Conservation (phyloP, 495 filamentous ascomycete species). For the Cercophora scortea region DNA sequence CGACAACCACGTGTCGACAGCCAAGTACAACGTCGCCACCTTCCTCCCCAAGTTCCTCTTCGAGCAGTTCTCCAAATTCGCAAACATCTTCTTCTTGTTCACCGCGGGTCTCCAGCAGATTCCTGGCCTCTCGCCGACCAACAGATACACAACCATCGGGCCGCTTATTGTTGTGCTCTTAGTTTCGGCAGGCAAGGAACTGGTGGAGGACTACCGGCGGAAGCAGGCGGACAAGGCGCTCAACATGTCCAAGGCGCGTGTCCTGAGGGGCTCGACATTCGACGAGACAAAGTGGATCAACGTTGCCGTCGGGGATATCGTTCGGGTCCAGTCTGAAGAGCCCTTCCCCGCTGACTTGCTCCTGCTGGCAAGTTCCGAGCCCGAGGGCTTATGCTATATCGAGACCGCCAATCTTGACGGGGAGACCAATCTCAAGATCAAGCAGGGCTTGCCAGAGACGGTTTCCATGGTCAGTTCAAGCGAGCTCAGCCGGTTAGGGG, state of each 20-base stretch:
- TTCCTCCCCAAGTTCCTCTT: conserved; percentile 97
- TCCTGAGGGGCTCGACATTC: conserved; percentile 79
- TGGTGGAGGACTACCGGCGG: conserved; percentile 89
- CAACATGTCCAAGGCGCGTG: conserved; percentile 79
- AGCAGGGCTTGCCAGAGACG: conserved; percentile 95
- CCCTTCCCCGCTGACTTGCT: conserved; percentile 95
- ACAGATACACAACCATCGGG: conserved; percentile 90
- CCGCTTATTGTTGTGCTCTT: conserved; percentile 82
- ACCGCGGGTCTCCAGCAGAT: conserved; percentile 95
- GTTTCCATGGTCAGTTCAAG: conserved; percentile 75
- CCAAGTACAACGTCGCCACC: conserved; percentile 95
- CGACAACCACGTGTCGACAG: conserved; percentile 93
- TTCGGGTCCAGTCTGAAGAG: conserved; percentile 91
- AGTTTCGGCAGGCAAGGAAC: conserved; percentile 90
- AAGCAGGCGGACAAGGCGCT: conserved; percentile 79
- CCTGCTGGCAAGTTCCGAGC: conserved; percentile 87
- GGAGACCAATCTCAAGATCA: conserved; percentile 98
- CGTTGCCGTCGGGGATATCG: conserved; percentile 87
- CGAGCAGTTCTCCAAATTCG: conserved; percentile 99
- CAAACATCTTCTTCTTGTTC: conserved; percentile 99
- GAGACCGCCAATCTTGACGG: conserved; percentile 98
- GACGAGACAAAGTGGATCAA: conserved; percentile 87
- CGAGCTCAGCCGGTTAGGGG: conserved; percentile 80
- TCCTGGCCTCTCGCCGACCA: conserved; percentile 88
- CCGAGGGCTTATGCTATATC: conserved; percentile 97